These are phyloP conservation scores for Ganoderma boninense DNA, from an alignment of 1,284 basidiomycete genomes.

Conservation along the genomic window DNA sequence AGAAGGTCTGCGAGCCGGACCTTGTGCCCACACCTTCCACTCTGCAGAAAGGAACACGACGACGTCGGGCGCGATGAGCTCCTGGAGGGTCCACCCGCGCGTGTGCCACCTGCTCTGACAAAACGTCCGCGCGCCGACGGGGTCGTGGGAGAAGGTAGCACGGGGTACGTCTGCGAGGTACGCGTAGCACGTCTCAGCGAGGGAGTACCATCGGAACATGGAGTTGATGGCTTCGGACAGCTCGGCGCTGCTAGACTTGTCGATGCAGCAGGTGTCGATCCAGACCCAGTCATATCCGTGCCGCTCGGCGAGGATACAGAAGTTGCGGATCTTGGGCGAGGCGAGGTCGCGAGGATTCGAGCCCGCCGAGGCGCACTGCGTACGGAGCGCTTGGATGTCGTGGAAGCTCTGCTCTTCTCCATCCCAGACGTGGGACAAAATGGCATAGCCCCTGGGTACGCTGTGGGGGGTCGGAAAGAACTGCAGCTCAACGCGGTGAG, in stretches of 20 bases:
- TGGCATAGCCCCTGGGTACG: constrained; percentile 5
- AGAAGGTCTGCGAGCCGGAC: constrained; percentile 14
- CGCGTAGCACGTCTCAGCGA: constrained; percentile 21
- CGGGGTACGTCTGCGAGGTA: constrained; percentile 21
- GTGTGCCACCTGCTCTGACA: constrained; percentile 10
- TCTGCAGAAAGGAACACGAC: constrained; percentile 5
- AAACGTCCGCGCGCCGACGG: not conserved
- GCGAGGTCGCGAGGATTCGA: not conserved
- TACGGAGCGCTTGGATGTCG: not conserved
- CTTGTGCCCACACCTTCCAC: constrained; percentile 17
- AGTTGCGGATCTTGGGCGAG: constrained; percentile 6
- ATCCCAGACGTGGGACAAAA: constrained; percentile 11
- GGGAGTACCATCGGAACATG: constrained; percentile 20
- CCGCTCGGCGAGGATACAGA: not conserved
- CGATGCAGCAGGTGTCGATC: constrained; percentile 27
- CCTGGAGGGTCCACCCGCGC: constrained; percentile 14
- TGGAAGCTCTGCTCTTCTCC: constrained; percentile 11
- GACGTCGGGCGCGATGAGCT: constrained; percentile 11
- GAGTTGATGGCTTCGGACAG: constrained; percentile 28
- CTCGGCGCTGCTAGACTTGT: constrained; percentile 27
- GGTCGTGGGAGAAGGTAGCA: not conserved
- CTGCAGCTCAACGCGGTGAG: not conserved
- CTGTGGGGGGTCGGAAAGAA: not conserved
- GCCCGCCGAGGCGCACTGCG: not conserved
- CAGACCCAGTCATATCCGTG: constrained; percentile 16